Conservation (phyloP, 805 yeast species). For the Cyberlindnera mississippiensis region DNA sequence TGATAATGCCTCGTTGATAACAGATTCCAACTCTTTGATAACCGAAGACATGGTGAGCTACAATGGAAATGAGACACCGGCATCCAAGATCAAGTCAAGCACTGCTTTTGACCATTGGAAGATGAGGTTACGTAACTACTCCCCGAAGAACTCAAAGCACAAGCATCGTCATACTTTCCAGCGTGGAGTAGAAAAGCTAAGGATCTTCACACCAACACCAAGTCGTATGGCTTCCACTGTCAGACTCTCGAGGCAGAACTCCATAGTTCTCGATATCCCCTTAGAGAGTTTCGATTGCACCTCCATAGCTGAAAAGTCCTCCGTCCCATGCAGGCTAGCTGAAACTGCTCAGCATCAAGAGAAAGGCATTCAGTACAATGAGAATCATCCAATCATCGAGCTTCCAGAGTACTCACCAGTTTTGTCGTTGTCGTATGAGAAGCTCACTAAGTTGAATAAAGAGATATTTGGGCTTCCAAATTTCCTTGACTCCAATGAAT, state of each 20-base stretch:
- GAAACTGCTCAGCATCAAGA: neutral
- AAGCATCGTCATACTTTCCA: neutral
- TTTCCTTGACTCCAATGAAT: slow-evolving; percentile 2
- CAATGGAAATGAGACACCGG: neutral
- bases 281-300: no score
- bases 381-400: neutral
- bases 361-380: neutral
- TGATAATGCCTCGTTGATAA: neutral
- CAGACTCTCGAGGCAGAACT: no score
- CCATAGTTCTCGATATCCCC: no score
- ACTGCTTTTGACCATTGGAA: neutral
- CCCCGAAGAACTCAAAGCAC: neutral
- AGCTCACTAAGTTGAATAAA: slow-evolving; percentile 6
- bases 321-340: neutral
- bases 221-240: neutral
- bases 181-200: neutral
- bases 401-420: slow-evolving; percentile 6
- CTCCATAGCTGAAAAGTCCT: neutral
- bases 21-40: neutral
- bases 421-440: slow-evolving; percentile 4
- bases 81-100: neutral
- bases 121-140: neutral
- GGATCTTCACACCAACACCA: neutral
- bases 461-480: neutral
- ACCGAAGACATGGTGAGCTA: slow-evolving; percentile 1